Percentiles rank a stretch among this genome's conserved stretches.
These are phyloP conservation scores for Trametes coccinea DNA, from an alignment of 768 basidiomycete species.

Conservation along the genomic window DNA sequence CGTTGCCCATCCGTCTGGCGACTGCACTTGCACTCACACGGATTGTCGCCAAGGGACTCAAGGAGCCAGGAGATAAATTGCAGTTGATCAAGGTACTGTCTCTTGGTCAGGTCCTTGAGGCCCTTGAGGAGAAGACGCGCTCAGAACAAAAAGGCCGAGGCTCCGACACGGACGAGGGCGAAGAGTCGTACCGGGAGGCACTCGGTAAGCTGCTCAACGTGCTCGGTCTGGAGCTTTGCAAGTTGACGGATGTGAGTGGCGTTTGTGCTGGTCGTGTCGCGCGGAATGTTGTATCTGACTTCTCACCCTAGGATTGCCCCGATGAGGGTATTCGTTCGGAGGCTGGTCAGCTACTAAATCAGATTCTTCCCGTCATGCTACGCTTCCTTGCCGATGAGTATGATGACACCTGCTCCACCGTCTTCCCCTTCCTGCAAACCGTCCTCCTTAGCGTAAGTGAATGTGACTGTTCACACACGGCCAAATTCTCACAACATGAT, in stretches of 20 bases:
- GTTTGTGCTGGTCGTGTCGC: neutral
- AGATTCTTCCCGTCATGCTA: constrained; percentile 78
- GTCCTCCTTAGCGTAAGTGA: constrained; percentile 70
- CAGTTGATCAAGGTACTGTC: constrained; percentile 89
- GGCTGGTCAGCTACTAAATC: constrained; percentile 60
- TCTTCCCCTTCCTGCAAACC: constrained; percentile 78
- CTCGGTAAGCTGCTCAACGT: constrained; percentile 82
- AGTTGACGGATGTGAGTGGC: constrained; percentile 72
- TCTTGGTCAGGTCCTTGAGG: constrained; percentile 76
- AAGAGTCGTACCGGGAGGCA: constrained; percentile 87
- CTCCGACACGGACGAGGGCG: constrained; percentile 78
- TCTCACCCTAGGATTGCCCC: constrained; percentile 50
- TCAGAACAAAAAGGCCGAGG: constrained; percentile 64
- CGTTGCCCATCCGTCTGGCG: constrained; percentile 78
- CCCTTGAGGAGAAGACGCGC: constrained; percentile 76
- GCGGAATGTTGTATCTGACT: neutral
- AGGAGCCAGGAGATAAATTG: constrained; percentile 87
- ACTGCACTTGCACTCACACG: constrained; percentile 78
- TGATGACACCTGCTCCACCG: constrained; percentile 84
- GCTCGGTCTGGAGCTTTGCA: constrained; percentile 79
- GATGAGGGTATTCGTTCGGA: constrained; percentile 62
- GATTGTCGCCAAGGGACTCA: constrained; percentile 90
- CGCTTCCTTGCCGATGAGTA: constrained; percentile 89
- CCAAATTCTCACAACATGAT: neutral
- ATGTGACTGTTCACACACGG: no score